These are phyloP conservation scores for Penicillium waksmanii DNA, from an alignment of 495 filamentous ascomycete species.

Conservation along the genomic window DNA sequence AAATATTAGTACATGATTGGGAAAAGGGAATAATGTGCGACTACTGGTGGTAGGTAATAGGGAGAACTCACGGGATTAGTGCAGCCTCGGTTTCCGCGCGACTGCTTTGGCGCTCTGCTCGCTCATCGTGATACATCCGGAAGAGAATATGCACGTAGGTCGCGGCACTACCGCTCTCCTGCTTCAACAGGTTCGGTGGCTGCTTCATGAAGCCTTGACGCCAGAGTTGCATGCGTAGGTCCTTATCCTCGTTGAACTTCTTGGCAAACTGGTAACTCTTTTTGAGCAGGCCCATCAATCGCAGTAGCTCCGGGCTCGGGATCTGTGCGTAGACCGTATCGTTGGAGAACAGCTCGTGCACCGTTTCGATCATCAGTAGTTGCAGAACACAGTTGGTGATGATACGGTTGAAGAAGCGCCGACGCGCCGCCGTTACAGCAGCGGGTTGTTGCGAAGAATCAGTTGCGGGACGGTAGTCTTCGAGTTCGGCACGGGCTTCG, in stretches of 20 bases:
- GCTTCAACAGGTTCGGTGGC: constrained; percentile 97
- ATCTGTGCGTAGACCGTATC: constrained; percentile 94
- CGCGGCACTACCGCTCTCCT: constrained; percentile 88
- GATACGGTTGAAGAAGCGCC: constrained; percentile 99
- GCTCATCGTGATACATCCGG: constrained; percentile 93
- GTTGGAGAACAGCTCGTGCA: constrained; percentile 97
- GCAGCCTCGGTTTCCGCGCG: constrained; percentile 83
- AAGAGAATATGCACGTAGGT: constrained; percentile 94
- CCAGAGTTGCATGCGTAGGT: constrained; percentile 92
- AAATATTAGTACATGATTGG: constrained; percentile 8
- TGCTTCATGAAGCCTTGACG: constrained; percentile 99
- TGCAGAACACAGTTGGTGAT: constrained; percentile 99
- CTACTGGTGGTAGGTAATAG: background rate
- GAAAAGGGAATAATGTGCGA: constrained; percentile 6
- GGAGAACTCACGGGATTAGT: constrained; percentile 75
- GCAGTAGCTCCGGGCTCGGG: constrained; percentile 82
- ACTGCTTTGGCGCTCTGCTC: constrained; percentile 77
- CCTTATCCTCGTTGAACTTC: constrained; percentile 96
- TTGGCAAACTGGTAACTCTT: constrained; percentile 95
- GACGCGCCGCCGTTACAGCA: constrained; percentile 86
- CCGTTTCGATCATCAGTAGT: constrained; percentile 98
- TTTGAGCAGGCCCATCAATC: constrained; percentile 91
- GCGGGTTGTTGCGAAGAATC: constrained; percentile 79
- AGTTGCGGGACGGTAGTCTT: constrained; percentile 80
- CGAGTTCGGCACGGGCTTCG: constrained; percentile 60